Evolutionary conservation across 2,329 filamentous ascomycete species (phyloP), one percentile per base, ranked within the genome.

Genomic region (Aureobasidium namibiae): DNA sequence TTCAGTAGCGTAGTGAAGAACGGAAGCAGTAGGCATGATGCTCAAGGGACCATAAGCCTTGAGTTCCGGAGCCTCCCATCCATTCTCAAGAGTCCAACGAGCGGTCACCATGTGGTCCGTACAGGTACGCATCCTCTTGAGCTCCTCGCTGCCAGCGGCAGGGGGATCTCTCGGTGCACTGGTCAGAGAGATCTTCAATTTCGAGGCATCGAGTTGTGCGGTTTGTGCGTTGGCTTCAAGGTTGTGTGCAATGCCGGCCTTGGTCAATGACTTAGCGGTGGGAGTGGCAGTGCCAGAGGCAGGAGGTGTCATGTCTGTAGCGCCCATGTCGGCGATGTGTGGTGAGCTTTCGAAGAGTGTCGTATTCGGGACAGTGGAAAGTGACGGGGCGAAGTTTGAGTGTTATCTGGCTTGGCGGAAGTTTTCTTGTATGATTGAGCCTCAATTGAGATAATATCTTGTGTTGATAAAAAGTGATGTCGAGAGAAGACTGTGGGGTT

Each of bases 61-160:
- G 61, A 95, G 80, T 66, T 87, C 80, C 1, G 90, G 90, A 1
- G 82, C 78, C 38, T 80, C 79, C 90, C 90, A 95, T 66, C 90
- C 90, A 21, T 74, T 69, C 44, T 76, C 70, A 23, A 72, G 74
- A 34, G 79, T 84, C 90, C 90, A 95, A 57, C 77, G 75, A 21
- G 79, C 86, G 54, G 85, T 86, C 67, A 94, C 79, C 90, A 96
- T 95, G 79, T 96, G 92, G 78, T 96, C 91, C 63, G 89, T 91
- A 78, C 80, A 82, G 61, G 73, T 70, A 62, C 73, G 74, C 50
- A 74, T 70, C 42, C 70, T 67, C 46, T 67, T 63, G 64, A 72
- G 69, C 62, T 77, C 75, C 26, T 71, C 65, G 41, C 71, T 73
- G 61, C 73, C 70, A 39, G 71, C 67, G 16, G 64, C 68, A 36